These are phyloP conservation scores for rapeseed (Brassica napus) DNA, from an alignment of 345 rosid species.

Conservation along the genomic window DNA sequence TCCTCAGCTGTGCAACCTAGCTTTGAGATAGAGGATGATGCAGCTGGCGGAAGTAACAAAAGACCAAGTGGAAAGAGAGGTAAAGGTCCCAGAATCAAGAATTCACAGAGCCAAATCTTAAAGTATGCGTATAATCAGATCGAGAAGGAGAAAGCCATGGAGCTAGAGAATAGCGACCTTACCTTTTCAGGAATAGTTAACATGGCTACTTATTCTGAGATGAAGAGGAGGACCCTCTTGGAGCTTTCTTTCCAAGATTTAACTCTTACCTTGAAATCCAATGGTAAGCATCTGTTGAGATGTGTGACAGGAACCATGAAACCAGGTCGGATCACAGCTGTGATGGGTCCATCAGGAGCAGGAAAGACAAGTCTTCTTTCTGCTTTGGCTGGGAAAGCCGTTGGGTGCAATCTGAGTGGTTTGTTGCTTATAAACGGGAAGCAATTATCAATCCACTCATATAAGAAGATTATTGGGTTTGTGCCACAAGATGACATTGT, in stretches of 20 bases:
- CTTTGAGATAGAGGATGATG: conserved; percentile 53
- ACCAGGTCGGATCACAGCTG: conserved; percentile 85
- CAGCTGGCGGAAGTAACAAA: conserved; percentile 34
- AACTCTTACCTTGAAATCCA: conserved; percentile 72
- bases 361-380: conserved; percentile 92
- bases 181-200: conserved; percentile 74
- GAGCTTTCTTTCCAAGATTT: conserved; percentile 77
- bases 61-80: conserved; percentile 28
- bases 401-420: conserved; percentile 72
- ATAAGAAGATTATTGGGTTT: conserved; percentile 82
- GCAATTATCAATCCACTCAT: conserved; percentile 68
- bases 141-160: conserved; percentile 81
- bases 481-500: conserved; percentile 97
- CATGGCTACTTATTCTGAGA: conserved; percentile 60
- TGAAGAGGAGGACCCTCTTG: conserved; percentile 66
- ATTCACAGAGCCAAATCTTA: conserved; percentile 72
- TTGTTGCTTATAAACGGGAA: conserved; percentile 73
- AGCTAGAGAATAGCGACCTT: conserved; percentile 52
- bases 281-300: conserved; percentile 68
- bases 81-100: conserved; percentile 48
- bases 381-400: conserved; percentile 86
- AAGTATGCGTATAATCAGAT: conserved; percentile 75
- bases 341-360: conserved; percentile 99
- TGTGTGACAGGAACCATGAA: conserved; percentile 76
- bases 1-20: conserved; percentile 40